These are phyloP conservation scores for Vishniacozyma victoriae DNA, from an alignment of 768 basidiomycete species.

Conservation along the genomic window DNA sequence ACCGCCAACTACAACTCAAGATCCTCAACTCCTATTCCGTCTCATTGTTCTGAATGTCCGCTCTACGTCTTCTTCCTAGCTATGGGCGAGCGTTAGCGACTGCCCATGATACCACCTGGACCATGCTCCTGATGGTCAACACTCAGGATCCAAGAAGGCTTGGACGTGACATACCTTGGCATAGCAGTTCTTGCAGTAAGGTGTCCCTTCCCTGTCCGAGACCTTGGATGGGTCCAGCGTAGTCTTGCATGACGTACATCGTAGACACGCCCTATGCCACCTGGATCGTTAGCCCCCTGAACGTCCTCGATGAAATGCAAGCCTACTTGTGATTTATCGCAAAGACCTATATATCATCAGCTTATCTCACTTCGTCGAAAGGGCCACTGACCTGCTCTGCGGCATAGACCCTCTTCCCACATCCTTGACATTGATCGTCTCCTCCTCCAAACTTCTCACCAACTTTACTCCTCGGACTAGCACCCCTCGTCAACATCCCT, in stretches of 20 bases:
- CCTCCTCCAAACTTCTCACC: slow-evolving; percentile 28
- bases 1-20: too few relatives aligned
- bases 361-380: background rate
- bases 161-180: slow-evolving; percentile 25
- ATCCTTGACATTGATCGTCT: slow-evolving; percentile 33
- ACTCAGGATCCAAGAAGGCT: background rate
- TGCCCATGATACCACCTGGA: slow-evolving; percentile 34
- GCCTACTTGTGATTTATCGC: slow-evolving; percentile 8
- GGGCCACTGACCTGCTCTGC: slow-evolving; percentile 30
- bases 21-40: too few relatives aligned
- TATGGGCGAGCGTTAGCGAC: too few relatives aligned
- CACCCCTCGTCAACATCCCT: slow-evolving; percentile 27
- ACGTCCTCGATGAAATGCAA: too few relatives aligned
- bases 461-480: slow-evolving; percentile 38
- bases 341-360: background rate
- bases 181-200: slow-evolving; percentile 41
- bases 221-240: slow-evolving; percentile 40
- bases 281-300: background rate
- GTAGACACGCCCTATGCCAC: slow-evolving; percentile 37
- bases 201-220: slow-evolving; percentile 33
- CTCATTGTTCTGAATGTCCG: too few relatives aligned
- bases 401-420: slow-evolving; percentile 41
- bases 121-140: slow-evolving; percentile 22
- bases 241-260: slow-evolving; percentile 27
- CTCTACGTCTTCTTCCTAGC: too few relatives aligned